Conservation (phyloP, 768 basidiomycete genomes). For the Coprinellus micaceus region DNA sequence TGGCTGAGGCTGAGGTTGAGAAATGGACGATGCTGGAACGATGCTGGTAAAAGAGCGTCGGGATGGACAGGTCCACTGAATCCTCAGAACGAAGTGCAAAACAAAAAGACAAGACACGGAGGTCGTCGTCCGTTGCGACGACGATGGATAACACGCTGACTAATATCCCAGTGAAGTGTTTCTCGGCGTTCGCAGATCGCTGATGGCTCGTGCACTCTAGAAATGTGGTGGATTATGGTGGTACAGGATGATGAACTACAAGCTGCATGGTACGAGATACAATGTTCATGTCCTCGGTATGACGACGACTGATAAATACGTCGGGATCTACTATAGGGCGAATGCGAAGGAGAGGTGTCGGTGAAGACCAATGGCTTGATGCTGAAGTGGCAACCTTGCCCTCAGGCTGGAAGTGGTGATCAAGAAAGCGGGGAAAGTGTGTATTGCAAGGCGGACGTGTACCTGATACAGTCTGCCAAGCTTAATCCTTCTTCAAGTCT, state of each 20-base stretch:
- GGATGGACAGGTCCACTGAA: background rate
- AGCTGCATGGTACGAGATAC: background rate
- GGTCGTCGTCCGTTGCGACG: background rate
- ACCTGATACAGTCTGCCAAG: slow-evolving; percentile 1
- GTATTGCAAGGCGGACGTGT: slow-evolving; percentile 1
- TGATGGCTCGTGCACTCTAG: background rate
- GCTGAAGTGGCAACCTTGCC: too few relatives aligned
- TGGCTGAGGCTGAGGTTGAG: too few relatives aligned
- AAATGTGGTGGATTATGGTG: background rate
- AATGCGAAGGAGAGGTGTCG: background rate
- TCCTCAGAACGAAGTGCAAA: background rate
- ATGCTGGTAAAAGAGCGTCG: background rate
- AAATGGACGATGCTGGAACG: background rate
- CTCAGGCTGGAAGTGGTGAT: too few relatives aligned
- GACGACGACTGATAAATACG: background rate
- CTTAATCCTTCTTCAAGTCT: slow-evolving; percentile 81
- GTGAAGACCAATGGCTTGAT: too few relatives aligned
- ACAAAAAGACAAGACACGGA: background rate
- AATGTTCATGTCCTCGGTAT: slow-evolving; percentile 3
- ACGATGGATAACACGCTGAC: background rate
- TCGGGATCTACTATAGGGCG: background rate
- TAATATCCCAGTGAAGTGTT: too few relatives aligned
- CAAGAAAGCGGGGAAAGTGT: background rate
- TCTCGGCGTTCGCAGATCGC: too few relatives aligned
- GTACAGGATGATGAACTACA: background rate